phyloP scores from a whole-genome alignment of 2,329 filamentous ascomycete species.

The Microcyclospora pomicola region DNA sequence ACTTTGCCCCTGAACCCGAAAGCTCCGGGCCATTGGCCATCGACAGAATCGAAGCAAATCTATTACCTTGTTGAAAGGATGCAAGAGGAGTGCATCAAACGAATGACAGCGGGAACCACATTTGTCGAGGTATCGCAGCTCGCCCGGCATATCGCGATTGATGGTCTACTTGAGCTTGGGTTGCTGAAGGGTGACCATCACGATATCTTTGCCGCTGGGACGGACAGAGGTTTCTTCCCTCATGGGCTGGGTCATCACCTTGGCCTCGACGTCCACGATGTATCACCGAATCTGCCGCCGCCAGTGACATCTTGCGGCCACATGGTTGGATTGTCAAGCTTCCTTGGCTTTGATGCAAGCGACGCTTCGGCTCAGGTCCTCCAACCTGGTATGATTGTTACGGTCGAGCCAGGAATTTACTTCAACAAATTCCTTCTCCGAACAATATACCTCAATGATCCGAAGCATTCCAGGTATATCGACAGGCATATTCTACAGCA shows the following conservation, averaged over 20 bases:
- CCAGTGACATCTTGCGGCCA: neutral
- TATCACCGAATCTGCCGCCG: slow-evolving; percentile 18
- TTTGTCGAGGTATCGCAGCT: slow-evolving; percentile 72
- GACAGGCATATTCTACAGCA: slow-evolving; percentile 48
- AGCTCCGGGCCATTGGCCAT: slow-evolving; percentile 45
- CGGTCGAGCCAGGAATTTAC: slow-evolving; percentile 82
- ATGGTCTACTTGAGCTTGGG: slow-evolving; percentile 61
- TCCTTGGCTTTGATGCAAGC: no score
- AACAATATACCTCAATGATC: slow-evolving; percentile 46
- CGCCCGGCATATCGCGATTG: slow-evolving; percentile 58
- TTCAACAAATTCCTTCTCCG: slow-evolving; percentile 62
- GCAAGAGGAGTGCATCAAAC: slow-evolving; percentile 62
- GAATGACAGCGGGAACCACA: slow-evolving; percentile 57
- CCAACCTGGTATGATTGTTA: slow-evolving; percentile 64
- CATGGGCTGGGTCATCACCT: slow-evolving; percentile 38
- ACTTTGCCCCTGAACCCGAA: slow-evolving; percentile 57
- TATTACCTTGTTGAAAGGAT: slow-evolving; percentile 72
- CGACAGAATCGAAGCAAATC: slow-evolving; percentile 54
- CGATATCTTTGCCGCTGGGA: slow-evolving; percentile 29
- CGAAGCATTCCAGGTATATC: slow-evolving; percentile 48
- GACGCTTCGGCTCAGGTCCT: slow-evolving; percentile 2
- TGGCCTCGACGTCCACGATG: slow-evolving; percentile 38
- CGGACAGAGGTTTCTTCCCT: slow-evolving; percentile 34
- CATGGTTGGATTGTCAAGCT: neutral
- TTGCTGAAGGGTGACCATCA: slow-evolving; percentile 51